These are phyloP conservation scores for Aspergillus cristatus DNA, from an alignment of 495 filamentous ascomycete species.

Conservation along the genomic window DNA sequence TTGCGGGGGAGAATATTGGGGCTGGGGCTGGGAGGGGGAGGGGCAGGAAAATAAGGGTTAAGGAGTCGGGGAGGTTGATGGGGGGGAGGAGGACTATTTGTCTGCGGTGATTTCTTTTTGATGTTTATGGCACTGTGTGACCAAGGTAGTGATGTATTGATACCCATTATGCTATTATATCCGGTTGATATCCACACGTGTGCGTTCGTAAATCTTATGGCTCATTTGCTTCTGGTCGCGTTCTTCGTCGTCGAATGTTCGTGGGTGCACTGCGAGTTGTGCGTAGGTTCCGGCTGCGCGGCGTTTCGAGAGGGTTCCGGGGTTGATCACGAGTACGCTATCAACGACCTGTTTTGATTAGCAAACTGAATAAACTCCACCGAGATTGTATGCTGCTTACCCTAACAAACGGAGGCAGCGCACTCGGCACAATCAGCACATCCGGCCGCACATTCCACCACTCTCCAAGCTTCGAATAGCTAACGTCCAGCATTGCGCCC, in stretches of 20 bases:
- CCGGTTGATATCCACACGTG: constrained; percentile 74
- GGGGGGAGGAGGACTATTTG: constrained; percentile 27
- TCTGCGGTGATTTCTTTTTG: constrained; percentile 22
- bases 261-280: constrained; percentile 61
- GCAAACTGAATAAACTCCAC: no score
- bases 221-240: constrained; percentile 46
- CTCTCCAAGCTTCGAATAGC: constrained; percentile 83
- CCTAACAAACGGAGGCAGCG: constrained; percentile 77
- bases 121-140: constrained; percentile 2
- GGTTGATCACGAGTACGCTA: constrained; percentile 78
- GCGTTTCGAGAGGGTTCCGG: constrained; percentile 75
- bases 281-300: constrained; percentile 74
- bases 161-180: constrained; percentile 45
- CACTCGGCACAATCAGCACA: constrained; percentile 74
- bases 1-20: constrained; percentile 33
- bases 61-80: constrained; percentile 25
- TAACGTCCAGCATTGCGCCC: constrained; percentile 70
- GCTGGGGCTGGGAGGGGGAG: constrained; percentile 6
- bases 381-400: no score
- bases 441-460: constrained; percentile 80
- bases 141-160: constrained; percentile 3
- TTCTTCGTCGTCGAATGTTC: constrained; percentile 49
- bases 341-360: constrained; percentile 58
- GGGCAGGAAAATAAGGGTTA: constrained; percentile 22
- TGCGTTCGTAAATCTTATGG: constrained; percentile 71